These are phyloP conservation scores for Phenoliferia sp. DNA, from an alignment of 1,284 basidiomycete genomes.

Conservation along the genomic window DNA sequence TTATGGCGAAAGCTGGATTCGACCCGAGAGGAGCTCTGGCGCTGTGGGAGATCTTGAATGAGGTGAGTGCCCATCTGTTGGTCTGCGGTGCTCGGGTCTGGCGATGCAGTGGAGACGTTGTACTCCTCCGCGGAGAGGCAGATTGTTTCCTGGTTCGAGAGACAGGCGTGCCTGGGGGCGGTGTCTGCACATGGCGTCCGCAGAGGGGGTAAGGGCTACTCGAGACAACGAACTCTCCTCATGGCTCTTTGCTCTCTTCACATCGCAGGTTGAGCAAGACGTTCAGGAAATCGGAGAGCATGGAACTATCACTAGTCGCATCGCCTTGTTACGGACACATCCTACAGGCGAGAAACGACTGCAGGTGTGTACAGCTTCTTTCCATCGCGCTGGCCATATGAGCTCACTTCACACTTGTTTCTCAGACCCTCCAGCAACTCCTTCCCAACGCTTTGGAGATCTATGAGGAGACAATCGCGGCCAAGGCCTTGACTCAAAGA, in stretches of 20 bases:
- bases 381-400: too few relatives aligned
- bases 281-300: constrained; percentile 9
- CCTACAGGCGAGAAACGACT: constrained; percentile 47
- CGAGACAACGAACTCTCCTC: background rate
- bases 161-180: background rate
- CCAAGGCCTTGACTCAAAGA: too few relatives aligned
- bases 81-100: background rate
- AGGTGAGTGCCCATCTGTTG: constrained; percentile 34
- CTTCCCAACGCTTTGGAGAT: background rate
- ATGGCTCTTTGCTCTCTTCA: background rate
- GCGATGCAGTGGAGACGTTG: too few relatives aligned
- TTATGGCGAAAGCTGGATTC: constrained; percentile 50
- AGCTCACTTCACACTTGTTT: background rate
- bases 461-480: background rate
- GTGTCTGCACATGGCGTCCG: background rate
- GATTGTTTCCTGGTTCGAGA: too few relatives aligned
- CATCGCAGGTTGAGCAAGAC: constrained; percentile 5
- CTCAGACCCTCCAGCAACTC: background rate
- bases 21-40: constrained; percentile 48
- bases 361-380: constrained; percentile 14
- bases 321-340: constrained; percentile 48
- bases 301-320: constrained; percentile 19
- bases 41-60: constrained; percentile 50
- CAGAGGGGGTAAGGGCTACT: background rate
- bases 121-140: too few relatives aligned